A percentile compares a stretch with the other conserved stretches of the same genome.
phyloP scores from a whole-genome alignment of 129 eudicot species.

The Ambrosia trifida region DNA sequence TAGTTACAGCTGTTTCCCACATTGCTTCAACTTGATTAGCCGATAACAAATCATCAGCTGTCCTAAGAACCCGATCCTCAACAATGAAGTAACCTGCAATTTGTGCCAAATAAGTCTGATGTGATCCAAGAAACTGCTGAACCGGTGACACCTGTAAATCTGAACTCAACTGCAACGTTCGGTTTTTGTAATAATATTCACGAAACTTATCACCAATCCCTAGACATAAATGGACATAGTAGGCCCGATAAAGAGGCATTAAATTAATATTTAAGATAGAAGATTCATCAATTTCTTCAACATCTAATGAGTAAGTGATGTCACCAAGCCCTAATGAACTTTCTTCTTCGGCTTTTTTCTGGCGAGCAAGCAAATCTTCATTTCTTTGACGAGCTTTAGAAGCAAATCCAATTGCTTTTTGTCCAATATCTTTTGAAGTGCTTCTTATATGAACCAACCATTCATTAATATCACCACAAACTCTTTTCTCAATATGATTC shows the following conservation, averaged over 20 bases:
- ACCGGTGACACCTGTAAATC: slow-evolving; percentile 77
- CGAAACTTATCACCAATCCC: slow-evolving; percentile 76
- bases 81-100: slow-evolving; percentile 86
- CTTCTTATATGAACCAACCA: slow-evolving; percentile 83
- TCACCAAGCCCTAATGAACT: slow-evolving; percentile 66
- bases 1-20: slow-evolving; percentile 86
- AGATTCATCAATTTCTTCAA: slow-evolving; percentile 70
- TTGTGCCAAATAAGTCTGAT: slow-evolving; percentile 69
- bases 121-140: slow-evolving; percentile 77
- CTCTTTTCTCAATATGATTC: slow-evolving; percentile 66
- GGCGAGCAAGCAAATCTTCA: slow-evolving; percentile 82
- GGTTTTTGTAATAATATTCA: slow-evolving; percentile 84
- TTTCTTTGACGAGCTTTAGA: slow-evolving; percentile 83
- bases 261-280: slow-evolving; percentile 65
- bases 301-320: slow-evolving; percentile 67
- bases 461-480: slow-evolving; percentile 72
- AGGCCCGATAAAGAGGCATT: slow-evolving; percentile 81
- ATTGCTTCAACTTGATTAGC: slow-evolving; percentile 78
- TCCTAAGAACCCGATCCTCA: slow-evolving; percentile 92
- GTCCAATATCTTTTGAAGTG: slow-evolving; percentile 80
- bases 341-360: slow-evolving; percentile 84
- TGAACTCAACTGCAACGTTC: slow-evolving; percentile 73
- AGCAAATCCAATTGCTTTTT: slow-evolving; percentile 71
- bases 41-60: slow-evolving; percentile 72
- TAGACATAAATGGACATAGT: slow-evolving; percentile 75